These are phyloP conservation scores for Phytophthora constricta DNA, from an alignment of 352 stramenopile species.

Conservation along the genomic window DNA sequence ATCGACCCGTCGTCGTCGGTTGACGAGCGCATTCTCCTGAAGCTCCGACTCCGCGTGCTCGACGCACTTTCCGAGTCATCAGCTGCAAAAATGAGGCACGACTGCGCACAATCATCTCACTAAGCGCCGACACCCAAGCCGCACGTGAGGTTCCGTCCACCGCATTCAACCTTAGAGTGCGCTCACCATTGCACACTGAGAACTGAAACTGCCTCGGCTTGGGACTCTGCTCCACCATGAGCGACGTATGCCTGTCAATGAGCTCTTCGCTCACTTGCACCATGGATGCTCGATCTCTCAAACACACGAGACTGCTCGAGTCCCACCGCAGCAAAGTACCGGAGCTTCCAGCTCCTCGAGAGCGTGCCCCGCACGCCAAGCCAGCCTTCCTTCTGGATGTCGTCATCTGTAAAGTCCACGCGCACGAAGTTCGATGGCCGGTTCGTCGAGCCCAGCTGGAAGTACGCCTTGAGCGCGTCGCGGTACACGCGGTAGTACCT, in stretches of 20 bases:
- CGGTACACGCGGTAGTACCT: slow-evolving; percentile 78
- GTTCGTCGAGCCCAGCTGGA: slow-evolving; percentile 54
- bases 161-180: slow-evolving; percentile 74
- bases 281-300: slow-evolving; percentile 76
- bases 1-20: slow-evolving; percentile 60
- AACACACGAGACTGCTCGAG: slow-evolving; percentile 76
- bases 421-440: slow-evolving; percentile 54
- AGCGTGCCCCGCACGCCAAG: slow-evolving; percentile 68
- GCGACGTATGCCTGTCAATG: slow-evolving; percentile 81
- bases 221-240: slow-evolving; percentile 62
- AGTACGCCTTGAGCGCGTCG: slow-evolving; percentile 69
- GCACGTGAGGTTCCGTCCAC: slow-evolving; percentile 62
- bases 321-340: slow-evolving; percentile 84
- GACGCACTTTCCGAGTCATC: slow-evolving; percentile 71
- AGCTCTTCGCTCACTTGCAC: slow-evolving; percentile 71
- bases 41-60: slow-evolving; percentile 51
- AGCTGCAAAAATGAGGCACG: slow-evolving; percentile 76
- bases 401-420: slow-evolving; percentile 71
- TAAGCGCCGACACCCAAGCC: slow-evolving; percentile 79
- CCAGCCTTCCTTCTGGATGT: slow-evolving; percentile 83
- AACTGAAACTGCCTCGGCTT: slow-evolving; percentile 86
- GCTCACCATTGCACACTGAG: slow-evolving; percentile 75
- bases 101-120: slow-evolving; percentile 82
- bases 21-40: slow-evolving; percentile 63
- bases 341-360: slow-evolving; percentile 86